These are phyloP conservation scores for Sherardia arvensis DNA, from an alignment of 257 asterid species.

Conservation along the genomic window DNA sequence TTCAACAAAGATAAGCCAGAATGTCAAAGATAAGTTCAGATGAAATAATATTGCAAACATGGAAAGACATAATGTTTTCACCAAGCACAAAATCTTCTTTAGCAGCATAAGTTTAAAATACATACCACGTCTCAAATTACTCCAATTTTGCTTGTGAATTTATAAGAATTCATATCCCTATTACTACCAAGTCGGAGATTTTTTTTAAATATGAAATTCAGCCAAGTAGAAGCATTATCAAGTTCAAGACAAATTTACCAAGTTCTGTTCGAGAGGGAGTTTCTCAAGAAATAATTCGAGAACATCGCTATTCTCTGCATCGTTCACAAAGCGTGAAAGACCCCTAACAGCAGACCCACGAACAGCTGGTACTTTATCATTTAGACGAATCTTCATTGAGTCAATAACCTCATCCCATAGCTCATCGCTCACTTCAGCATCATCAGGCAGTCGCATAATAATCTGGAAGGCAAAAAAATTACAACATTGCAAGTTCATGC, in stretches of 20 bases:
- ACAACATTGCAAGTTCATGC: background rate
- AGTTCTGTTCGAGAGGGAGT: slow-evolving; percentile 66
- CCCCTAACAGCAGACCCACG: slow-evolving; percentile 85
- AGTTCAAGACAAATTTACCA: slow-evolving; percentile 26
- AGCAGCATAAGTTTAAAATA: background rate
- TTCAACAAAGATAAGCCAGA: slow-evolving; percentile 7
- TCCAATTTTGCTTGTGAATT: background rate
- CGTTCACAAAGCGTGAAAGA: slow-evolving; percentile 77
- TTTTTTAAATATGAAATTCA: background rate
- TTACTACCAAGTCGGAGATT: background rate
- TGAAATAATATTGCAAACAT: background rate
- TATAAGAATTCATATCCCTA: background rate
- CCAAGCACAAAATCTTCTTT: background rate
- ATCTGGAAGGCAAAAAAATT: slow-evolving; percentile 32
- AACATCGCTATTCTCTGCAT: slow-evolving; percentile 65
- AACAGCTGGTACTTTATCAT: slow-evolving; percentile 70
- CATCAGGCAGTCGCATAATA: slow-evolving; percentile 91
- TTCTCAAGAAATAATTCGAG: slow-evolving; percentile 66
- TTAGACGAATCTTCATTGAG: slow-evolving; percentile 53
- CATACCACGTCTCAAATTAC: background rate
- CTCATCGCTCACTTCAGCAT: slow-evolving; percentile 77
- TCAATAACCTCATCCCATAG: slow-evolving; percentile 96
- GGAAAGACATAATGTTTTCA: background rate
- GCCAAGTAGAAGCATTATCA: background rate
- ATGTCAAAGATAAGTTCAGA: background rate